These are phyloP conservation scores for Lasiosphaeria hispida DNA, from an alignment of 495 filamentous ascomycete species.

Conservation along the genomic window DNA sequence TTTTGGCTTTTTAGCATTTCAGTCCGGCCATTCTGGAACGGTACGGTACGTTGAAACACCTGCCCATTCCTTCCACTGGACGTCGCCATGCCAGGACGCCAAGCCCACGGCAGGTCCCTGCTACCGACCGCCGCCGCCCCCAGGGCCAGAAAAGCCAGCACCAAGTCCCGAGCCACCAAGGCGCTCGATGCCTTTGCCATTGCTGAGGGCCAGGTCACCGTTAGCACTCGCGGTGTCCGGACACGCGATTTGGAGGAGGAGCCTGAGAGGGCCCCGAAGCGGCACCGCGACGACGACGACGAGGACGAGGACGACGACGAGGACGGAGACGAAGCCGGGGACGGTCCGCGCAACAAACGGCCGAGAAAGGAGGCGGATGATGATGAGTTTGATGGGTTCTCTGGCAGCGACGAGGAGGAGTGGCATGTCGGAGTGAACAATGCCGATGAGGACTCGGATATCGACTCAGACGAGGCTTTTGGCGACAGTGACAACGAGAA, in stretches of 20 bases:
- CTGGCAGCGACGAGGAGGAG: slow-evolving; percentile 74
- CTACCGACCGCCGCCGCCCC: slow-evolving; percentile 32
- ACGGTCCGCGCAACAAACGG: slow-evolving; percentile 39
- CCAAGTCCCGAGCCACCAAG: slow-evolving; percentile 45
- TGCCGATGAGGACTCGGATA: slow-evolving; percentile 74
- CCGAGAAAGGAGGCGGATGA: slow-evolving; percentile 45
- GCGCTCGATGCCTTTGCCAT: slow-evolving; percentile 82
- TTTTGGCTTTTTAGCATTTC: background rate
- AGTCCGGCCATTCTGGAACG: too few relatives aligned
- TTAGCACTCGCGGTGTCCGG: slow-evolving; percentile 37
- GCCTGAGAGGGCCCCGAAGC: slow-evolving; percentile 35
- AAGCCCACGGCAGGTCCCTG: slow-evolving; percentile 55
- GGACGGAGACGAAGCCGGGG: slow-evolving; percentile 47
- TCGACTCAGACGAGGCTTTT: slow-evolving; percentile 93
- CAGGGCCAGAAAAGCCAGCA: slow-evolving; percentile 30
- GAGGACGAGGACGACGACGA: slow-evolving; percentile 56
- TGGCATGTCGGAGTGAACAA: slow-evolving; percentile 76
- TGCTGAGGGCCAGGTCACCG: slow-evolving; percentile 59
- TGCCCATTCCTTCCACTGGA: background rate
- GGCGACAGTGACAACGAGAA: slow-evolving; percentile 82
- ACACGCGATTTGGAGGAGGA: slow-evolving; percentile 43
- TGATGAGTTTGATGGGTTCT: slow-evolving; percentile 38
- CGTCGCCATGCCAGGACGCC: slow-evolving; percentile 64
- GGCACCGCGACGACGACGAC: slow-evolving; percentile 47
- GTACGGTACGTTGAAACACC: background rate